Percentiles rank a stretch among this genome's conserved stretches.
Conservation (phyloP, 2,329 filamentous ascomycete species). For the Beauveria australis region DNA sequence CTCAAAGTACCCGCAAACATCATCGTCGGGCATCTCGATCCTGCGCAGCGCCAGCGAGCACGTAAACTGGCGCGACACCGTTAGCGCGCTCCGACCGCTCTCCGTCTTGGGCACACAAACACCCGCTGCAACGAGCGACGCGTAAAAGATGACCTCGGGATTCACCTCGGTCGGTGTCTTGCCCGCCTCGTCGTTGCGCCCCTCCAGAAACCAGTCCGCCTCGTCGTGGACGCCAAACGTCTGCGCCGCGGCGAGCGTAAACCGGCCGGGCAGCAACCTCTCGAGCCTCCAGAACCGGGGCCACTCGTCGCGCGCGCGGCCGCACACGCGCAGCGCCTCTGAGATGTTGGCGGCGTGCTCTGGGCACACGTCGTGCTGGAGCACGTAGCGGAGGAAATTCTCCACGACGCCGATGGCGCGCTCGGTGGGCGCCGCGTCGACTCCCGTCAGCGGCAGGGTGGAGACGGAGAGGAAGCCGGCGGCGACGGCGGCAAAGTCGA, state of each 20-base stretch:
- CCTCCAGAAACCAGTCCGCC: conserved; percentile 23
- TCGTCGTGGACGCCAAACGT: conserved; percentile 45
- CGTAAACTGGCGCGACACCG: conserved; percentile 19
- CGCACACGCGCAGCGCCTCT: conserved; percentile 58
- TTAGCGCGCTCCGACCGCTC: not conserved
- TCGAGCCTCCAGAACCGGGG: conserved; percentile 46
- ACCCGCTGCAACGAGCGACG: conserved; percentile 33
- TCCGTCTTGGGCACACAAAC: conserved; percentile 16
- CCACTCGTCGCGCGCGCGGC: conserved; percentile 58
- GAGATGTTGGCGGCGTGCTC: conserved; percentile 65
- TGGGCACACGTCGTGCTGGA: conserved; percentile 76
- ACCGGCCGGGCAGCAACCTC: conserved; percentile 59
- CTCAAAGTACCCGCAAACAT: conserved; percentile 36
- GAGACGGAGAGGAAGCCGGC: conserved; percentile 66
- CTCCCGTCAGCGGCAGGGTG: conserved; percentile 48
- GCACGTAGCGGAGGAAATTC: conserved; percentile 84
- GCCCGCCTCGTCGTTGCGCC: not conserved
- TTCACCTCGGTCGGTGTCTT: not conserved
- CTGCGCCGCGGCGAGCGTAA: conserved; percentile 67
- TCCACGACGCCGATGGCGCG: conserved; percentile 58
- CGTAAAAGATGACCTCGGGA: conserved; percentile 34
- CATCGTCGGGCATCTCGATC: conserved; percentile 37
- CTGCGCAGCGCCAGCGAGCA: conserved; percentile 53
- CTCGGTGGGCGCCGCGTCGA: conserved; percentile 46
- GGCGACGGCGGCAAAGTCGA: conserved; percentile 73